Base-by-base conservation (phyloP, 106 monocot species). In the Dioscorea alata region DNA sequence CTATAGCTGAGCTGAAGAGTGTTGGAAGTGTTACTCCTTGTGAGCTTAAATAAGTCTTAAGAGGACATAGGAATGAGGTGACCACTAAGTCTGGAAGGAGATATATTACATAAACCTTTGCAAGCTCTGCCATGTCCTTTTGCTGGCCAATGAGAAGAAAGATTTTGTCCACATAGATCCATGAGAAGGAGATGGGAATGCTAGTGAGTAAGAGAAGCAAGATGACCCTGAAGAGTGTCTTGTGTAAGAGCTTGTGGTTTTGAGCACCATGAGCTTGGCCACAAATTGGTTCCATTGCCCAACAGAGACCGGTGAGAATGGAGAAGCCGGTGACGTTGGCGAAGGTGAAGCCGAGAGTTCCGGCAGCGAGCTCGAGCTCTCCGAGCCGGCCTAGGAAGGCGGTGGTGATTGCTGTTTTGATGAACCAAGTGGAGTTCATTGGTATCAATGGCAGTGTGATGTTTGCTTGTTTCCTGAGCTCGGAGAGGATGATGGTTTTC, bases 191-290 rank as follows among this genome's bases (percentile, higher is more conserved):
- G 62, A 99, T 80, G 57, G 87, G 93, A 16, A 86, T 19, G 50
- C 87, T 76, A 6, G 81, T 65, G 13, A 56, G 22, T 0, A 99
- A 78, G 2, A 99, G 83, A 15, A 99, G 70, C 34, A 88, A 25
- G 28, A 70, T 83, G 15, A 83, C 64, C 90, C 83, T 93, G 75
- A 84, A 31, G 20, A 99, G 90, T 1, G 92, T 93, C 75, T 67
- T 71, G 34, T 64, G 93, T n/a, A 99, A 77, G 59, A 99, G 89
- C 42, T 58, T 68, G 60, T 61, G 61, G 81, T 99, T 99, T 42
- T 57, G 34, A n/a, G 99, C 99, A 2, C 99, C 99, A 64, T 70
- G 75, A 23, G 93, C 92, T 63, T 99, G 99, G n/a, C 99, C 73
- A 23, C 78, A 78, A 9, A 79, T 79, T 6, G 79, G 74, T 49